Conservation (phyloP, 768 basidiomycete genomes). For the Suillus discolor region DNA sequence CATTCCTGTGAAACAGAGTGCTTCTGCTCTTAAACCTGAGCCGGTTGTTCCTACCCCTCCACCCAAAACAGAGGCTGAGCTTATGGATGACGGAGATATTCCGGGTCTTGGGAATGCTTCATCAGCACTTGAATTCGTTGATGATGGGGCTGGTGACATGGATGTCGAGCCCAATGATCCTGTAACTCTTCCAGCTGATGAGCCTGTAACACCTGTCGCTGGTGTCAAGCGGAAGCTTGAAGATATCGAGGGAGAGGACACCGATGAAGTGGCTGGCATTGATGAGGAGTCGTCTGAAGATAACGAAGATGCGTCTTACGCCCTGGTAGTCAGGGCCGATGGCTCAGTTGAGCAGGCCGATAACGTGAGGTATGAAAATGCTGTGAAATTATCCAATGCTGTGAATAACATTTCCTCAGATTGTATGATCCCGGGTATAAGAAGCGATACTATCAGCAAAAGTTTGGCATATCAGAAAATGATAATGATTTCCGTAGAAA, state of each 20-base stretch:
- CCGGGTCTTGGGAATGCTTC: slow-evolving; percentile 35
- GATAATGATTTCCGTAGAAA: slow-evolving; percentile 72
- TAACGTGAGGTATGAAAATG: slow-evolving; percentile 74
- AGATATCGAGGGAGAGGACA: slow-evolving; percentile 45
- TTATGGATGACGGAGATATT: slow-evolving; percentile 35
- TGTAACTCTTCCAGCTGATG: slow-evolving; percentile 23
- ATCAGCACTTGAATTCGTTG: slow-evolving; percentile 17
- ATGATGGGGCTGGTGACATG: slow-evolving; percentile 32
- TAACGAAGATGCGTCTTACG: slow-evolving; percentile 49
- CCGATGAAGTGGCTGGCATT: slow-evolving; percentile 26
- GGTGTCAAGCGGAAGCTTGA: slow-evolving; percentile 51
- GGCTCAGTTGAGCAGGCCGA: slow-evolving; percentile 96
- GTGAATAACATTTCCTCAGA: slow-evolving; percentile 42
- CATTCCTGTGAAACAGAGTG: slow-evolving; percentile 41
- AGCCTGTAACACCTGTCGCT: slow-evolving; percentile 15
- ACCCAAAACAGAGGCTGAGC: slow-evolving; percentile 27
- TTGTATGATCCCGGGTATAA: slow-evolving; percentile 96
- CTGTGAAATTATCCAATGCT: slow-evolving; percentile 2
- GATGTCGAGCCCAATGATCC: slow-evolving; percentile 18
- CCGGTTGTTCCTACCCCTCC: slow-evolving; percentile 35
- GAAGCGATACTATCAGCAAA: slow-evolving; percentile 92
- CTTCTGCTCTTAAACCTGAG: slow-evolving; percentile 34
- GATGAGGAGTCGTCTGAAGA: slow-evolving; percentile 45
- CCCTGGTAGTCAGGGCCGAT: slow-evolving; percentile 82
- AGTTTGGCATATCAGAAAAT: slow-evolving; percentile 78